These are phyloP conservation scores for Salvia splendens DNA, from an alignment of 257 asterid genomes.

Conservation along the genomic window DNA sequence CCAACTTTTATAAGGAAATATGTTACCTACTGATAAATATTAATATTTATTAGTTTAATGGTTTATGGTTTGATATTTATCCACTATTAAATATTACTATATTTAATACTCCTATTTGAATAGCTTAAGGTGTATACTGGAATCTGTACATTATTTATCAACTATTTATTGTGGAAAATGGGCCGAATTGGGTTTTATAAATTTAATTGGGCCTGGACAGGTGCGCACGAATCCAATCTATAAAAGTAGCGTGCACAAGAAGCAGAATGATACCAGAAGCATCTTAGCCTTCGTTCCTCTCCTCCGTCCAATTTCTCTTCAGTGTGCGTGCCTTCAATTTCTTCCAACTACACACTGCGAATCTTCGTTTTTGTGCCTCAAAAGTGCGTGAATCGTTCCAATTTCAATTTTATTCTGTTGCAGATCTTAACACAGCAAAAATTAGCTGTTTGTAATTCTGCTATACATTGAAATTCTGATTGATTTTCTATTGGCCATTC, in stretches of 20 bases:
- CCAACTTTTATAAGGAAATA: too few species aligned
- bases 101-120: too few species aligned
- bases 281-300: conserved; percentile 33
- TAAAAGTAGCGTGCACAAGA: conserved; percentile 42
- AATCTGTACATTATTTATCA: too few species aligned
- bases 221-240: conserved; percentile 8
- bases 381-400: conserved; percentile 8
- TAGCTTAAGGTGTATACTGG: too few species aligned
- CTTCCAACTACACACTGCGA: conserved; percentile 22
- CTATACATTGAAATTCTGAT: background rate
- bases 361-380: conserved; percentile 20
- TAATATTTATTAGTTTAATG: too few species aligned
- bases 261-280: conserved; percentile 41
- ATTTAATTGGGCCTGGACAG: background rate
- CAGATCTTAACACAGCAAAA: conserved; percentile 34
- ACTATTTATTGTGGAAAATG: background rate
- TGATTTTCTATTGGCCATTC: background rate
- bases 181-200: background rate
- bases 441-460: background rate
- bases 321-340: conserved; percentile 13
- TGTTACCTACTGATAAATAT: too few species aligned
- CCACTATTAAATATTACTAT: too few species aligned
- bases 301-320: conserved; percentile 35
- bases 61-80: too few species aligned
- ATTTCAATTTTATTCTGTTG: conserved; percentile 11